A percentile compares a stretch with the other conserved stretches of the same genome.
phyloP scores from a whole-genome alignment of 345 rosid genomes.

The Turritis glabra region DNA sequence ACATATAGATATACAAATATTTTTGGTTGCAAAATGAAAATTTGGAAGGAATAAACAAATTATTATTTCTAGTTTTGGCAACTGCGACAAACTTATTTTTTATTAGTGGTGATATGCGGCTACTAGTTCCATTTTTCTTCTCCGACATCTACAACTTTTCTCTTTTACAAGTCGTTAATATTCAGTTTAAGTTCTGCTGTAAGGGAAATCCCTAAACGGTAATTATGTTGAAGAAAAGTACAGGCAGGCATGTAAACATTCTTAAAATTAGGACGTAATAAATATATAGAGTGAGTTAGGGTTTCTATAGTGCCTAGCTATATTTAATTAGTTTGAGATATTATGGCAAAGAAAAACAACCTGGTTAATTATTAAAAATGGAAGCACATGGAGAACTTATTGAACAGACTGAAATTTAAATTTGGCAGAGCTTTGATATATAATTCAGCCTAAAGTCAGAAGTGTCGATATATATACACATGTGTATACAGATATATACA shows the following conservation, averaged over 20 bases:
- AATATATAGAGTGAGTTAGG: constrained; percentile 16
- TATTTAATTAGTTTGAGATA: not conserved
- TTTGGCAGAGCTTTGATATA: constrained; percentile 16
- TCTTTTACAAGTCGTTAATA: not conserved
- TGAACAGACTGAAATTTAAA: constrained; percentile 12
- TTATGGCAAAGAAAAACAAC: not conserved
- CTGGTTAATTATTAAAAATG: not conserved
- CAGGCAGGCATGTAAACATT: constrained; percentile 8
- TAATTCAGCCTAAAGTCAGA: constrained; percentile 15
- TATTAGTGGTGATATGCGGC: no score
- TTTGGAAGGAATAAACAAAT: not conserved
- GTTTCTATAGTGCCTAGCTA: constrained; percentile 15
- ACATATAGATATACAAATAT: not conserved
- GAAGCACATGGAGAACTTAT: constrained; percentile 18
- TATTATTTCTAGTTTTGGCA: not conserved
- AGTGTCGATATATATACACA: not conserved
- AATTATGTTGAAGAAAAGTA: constrained; percentile 2
- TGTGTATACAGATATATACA: not conserved
- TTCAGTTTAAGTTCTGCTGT: not conserved
- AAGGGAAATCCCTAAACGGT: not conserved
- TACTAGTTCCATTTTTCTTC: constrained; percentile 7
- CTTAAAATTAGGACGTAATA: not conserved
- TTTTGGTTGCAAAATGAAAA: not conserved
- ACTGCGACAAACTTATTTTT: not conserved
- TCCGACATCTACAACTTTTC: constrained; percentile 1